Evolutionary conservation across 495 filamentous ascomycete species (phyloP).

Genomic region (Xylaria nigripes): DNA sequence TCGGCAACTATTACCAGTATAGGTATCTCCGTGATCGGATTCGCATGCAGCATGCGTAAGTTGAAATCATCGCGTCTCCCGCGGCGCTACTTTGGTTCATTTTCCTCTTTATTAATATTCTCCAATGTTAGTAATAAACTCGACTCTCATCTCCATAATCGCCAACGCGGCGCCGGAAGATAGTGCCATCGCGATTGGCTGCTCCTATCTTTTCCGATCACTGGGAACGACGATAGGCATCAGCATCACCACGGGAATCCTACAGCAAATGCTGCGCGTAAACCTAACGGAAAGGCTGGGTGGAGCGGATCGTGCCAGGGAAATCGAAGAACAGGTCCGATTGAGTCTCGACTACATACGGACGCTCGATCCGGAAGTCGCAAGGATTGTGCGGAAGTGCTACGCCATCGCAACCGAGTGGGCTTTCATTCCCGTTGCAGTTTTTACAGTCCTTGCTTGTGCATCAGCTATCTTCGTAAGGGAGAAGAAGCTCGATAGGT

Average conservation of each 20-base stretch:
- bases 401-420: conserved; percentile 42
- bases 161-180: conserved; percentile 61
- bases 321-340: conserved; percentile 64
- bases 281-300: conserved; percentile 46
- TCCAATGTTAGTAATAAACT: conserved; percentile 61
- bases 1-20: conserved; percentile 39
- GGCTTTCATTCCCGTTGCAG: conserved; percentile 27
- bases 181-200: conserved; percentile 73
- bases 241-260: conserved; percentile 59
- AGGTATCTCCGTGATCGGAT: conserved; percentile 36
- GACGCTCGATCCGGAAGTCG: conserved; percentile 53
- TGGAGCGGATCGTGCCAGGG: conserved; percentile 50
- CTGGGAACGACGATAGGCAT: conserved; percentile 72
- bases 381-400: conserved; percentile 55
- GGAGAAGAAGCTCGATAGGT: conserved; percentile 36
- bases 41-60: conserved; percentile 22
- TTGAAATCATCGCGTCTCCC: not conserved
- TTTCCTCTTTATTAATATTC: conserved; percentile 2
- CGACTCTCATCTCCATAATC: conserved; percentile 54
- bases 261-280: conserved; percentile 61
- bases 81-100: not conserved
- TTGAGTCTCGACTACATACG: conserved; percentile 66
- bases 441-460: conserved; percentile 21
- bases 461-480: conserved; percentile 28
- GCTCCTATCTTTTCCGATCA: conserved; percentile 79